Percentiles rank a stretch among this genome's conserved stretches.
Conservation (phyloP, 495 filamentous ascomycete genomes). For the Neurospora sp. region DNA sequence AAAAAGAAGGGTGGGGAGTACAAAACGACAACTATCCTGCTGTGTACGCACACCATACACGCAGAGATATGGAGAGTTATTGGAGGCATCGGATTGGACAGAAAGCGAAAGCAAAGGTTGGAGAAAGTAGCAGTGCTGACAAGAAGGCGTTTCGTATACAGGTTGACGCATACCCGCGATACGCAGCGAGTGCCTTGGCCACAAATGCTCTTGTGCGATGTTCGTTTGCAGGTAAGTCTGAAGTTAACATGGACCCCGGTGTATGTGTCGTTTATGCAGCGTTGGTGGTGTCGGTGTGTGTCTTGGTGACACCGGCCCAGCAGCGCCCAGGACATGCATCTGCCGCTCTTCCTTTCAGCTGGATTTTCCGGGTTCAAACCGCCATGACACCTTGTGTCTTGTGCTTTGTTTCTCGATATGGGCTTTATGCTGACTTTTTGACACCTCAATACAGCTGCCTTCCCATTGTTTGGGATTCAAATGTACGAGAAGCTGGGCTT, state of each 20-base stretch:
- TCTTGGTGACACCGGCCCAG: background rate
- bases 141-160: slow-evolving; percentile 10
- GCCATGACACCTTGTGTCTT: slow-evolving; percentile 33
- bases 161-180: slow-evolving; percentile 87
- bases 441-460: slow-evolving; percentile 29
- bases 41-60: background rate
- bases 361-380: slow-evolving; percentile 26
- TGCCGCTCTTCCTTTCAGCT: slow-evolving; percentile 40
- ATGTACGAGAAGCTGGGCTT: slow-evolving; percentile 59
- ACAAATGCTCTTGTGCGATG: slow-evolving; percentile 81
- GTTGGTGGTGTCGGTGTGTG: background rate
- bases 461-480: slow-evolving; percentile 40
- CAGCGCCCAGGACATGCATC: background rate
- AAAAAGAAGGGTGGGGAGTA: background rate
- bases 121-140: slow-evolving; percentile 11
- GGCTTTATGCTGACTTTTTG: slow-evolving; percentile 4
- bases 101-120: slow-evolving; percentile 6
- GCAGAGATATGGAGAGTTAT: background rate
- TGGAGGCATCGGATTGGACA: slow-evolving; percentile 11
- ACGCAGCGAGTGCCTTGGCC: slow-evolving; percentile 79
- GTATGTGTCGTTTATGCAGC: background rate
- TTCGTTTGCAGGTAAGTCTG: slow-evolving; percentile 69
- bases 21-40: background rate
- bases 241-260: slow-evolving; percentile 10
- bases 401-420: slow-evolving; percentile 28